These are phyloP conservation scores for Cyclotella distinguenda DNA, from an alignment of 108 stramenopile species.

Conservation along the genomic window DNA sequence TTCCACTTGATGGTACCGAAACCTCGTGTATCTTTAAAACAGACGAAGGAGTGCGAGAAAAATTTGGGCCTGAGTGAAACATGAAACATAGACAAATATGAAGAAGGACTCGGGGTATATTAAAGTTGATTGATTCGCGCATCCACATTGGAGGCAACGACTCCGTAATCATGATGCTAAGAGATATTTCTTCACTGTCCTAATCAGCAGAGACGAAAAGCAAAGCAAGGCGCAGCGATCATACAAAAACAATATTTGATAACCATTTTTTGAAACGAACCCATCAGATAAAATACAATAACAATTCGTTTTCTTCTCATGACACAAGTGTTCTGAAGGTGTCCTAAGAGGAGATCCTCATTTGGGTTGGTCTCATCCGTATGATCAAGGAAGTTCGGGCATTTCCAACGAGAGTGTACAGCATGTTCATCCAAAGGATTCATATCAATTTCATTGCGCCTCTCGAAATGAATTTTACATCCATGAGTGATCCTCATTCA, in stretches of 20 bases:
- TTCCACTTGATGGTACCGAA: no score
- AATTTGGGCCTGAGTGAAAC: background rate
- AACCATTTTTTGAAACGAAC: slow-evolving; percentile 3
- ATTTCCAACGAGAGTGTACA: no score
- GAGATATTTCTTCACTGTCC: slow-evolving; percentile 13
- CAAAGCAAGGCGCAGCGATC: background rate
- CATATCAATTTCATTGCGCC: background rate
- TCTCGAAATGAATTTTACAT: slow-evolving; percentile 28
- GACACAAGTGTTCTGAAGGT: slow-evolving; percentile 48
- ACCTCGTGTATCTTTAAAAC: background rate
- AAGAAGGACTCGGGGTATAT: slow-evolving; percentile 30
- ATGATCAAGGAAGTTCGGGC: no score
- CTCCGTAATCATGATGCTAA: slow-evolving; percentile 18
- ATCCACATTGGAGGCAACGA: slow-evolving; percentile 13
- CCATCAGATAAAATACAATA: slow-evolving; percentile 50
- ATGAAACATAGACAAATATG: background rate
- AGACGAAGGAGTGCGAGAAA: background rate
- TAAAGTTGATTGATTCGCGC: slow-evolving; percentile 25
- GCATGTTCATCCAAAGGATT: background rate
- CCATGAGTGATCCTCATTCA: slow-evolving; percentile 30
- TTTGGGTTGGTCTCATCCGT: slow-evolving; percentile 27
- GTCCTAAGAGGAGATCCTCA: slow-evolving; percentile 46
- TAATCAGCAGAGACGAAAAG: background rate
- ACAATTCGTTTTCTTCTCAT: slow-evolving; percentile 48
- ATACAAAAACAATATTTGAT: background rate